Base-by-base conservation (phyloP, 108 stramenopile genomes). In the Stephanodiscus minutulus region DNA sequence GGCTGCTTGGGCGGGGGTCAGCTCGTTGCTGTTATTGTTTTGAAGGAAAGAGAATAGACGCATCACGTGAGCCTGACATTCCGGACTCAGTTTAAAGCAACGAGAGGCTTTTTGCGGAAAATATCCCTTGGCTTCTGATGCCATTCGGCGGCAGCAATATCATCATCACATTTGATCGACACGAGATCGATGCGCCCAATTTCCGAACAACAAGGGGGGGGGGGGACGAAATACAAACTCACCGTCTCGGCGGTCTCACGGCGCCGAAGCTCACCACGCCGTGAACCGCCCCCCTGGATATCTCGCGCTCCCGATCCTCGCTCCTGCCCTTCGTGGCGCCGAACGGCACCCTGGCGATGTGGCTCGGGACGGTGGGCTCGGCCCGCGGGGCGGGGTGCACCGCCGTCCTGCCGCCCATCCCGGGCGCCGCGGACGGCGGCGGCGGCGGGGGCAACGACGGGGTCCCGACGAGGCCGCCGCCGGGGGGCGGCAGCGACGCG, bases 271-370 rank as follows among this genome's bases (percentile, higher is more conserved):
- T 84, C 50, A 93, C 85, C 27, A 64, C 65, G 39, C 94, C 94
- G 82, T 90, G 87, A 1, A 82, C 76, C 3, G 88, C 88, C 11
- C 81, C 76, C 24, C 85, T 67, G 39, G 69, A 70, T 66, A 96
- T 91, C 59, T 88, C 85, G 33, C 62, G 58, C 66, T 96, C 94
- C 21, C 88, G 82, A 64, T 90, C 88, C 41, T 76, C 74, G 46
- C 82, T 86, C 13, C 94, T 74, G 9, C 83, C 90, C 70, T 86
- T 70, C 1, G 90, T 89, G 4, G 91, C 94, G 60, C 94, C 94
- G 71, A 92, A 95, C 6, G 94, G 90, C 43, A 88, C 72, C 44
- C 67, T 70, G 18, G 81, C 65, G 7, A 70, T 52, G 31, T 70
- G 56, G 37, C 70, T 70, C 43, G 76, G 82, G 24, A 77, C 44